These are phyloP conservation scores for Lentinula sp. DNA, from an alignment of 768 basidiomycete genomes.

Conservation along the genomic window DNA sequence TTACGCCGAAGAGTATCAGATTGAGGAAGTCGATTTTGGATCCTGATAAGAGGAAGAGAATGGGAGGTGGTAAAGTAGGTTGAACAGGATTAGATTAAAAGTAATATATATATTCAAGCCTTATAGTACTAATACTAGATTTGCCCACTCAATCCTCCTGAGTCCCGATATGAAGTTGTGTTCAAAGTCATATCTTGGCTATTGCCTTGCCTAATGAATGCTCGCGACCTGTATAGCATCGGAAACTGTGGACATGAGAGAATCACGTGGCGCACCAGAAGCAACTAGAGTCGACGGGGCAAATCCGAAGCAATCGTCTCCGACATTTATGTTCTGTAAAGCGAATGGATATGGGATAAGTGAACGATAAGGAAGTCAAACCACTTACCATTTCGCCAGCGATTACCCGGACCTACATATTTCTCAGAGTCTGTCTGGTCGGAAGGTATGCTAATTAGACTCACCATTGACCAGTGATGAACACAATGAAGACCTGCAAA, in stretches of 20 bases:
- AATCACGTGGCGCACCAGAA: slow-evolving; percentile 38
- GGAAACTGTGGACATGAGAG: slow-evolving; percentile 3
- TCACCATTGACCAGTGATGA: slow-evolving; percentile 88
- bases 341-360: slow-evolving; percentile 7
- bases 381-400: slow-evolving; percentile 71
- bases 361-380: neutral
- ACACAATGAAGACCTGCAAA: slow-evolving; percentile 83
- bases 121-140: slow-evolving; percentile 27
- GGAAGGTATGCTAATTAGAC: slow-evolving; percentile 11
- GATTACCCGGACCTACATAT: slow-evolving; percentile 66
- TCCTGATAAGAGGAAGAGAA: slow-evolving; percentile 23
- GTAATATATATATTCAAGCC: neutral
- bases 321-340: slow-evolving; percentile 54
- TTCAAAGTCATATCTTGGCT: slow-evolving; percentile 1
- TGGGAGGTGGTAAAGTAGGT: slow-evolving; percentile 13
- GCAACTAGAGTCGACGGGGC: slow-evolving; percentile 81
- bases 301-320: slow-evolving; percentile 71
- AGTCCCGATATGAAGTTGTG: neutral
- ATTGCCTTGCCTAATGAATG: slow-evolving; percentile 59
- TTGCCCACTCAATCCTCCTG: neutral
- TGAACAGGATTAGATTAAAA: neutral
- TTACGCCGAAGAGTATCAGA: slow-evolving; percentile 36
- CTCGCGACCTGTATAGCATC: slow-evolving; percentile 33
- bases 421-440: neutral
- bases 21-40: slow-evolving; percentile 38